These are phyloP conservation scores for Penicillium sp. DNA, from an alignment of 2,329 filamentous ascomycete species.

Conservation along the genomic window DNA sequence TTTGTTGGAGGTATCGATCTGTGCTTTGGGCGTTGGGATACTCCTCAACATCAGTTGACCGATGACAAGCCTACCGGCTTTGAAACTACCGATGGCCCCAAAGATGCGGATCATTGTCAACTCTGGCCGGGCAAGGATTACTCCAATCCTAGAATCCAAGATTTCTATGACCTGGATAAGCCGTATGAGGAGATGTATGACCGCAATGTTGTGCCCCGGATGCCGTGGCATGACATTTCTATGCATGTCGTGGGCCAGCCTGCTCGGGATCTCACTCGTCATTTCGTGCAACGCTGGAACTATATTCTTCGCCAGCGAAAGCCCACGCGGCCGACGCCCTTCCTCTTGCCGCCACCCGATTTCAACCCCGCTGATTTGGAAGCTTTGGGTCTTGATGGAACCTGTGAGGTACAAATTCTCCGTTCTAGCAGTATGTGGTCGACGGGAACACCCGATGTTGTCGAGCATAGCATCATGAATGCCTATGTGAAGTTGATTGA, in stretches of 20 bases:
- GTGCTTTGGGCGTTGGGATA: constrained; percentile 97
- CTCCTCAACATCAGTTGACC: constrained; percentile 82
- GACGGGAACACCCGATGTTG: constrained; percentile 75
- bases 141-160: constrained; percentile 90
- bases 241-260: constrained; percentile 99
- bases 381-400: constrained; percentile 82
- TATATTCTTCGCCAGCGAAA: constrained; percentile 91
- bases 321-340: constrained; percentile 88
- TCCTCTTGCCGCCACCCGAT: constrained; percentile 89
- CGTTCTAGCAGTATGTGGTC: constrained; percentile 92
- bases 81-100: constrained; percentile 71
- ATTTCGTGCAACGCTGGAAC: constrained; percentile 98
- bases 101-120: constrained; percentile 89
- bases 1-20: constrained; percentile 95
- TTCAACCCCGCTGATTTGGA: constrained; percentile 84
- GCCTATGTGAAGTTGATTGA: constrained; percentile 94
- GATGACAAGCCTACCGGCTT: constrained; percentile 97
- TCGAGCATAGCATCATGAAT: constrained; percentile 92
- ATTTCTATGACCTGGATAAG: constrained; percentile 89
- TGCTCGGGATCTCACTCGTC: constrained; percentile 86
- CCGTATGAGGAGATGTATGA: constrained; percentile 99
- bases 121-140: constrained; percentile 98
- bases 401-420: constrained; percentile 93
- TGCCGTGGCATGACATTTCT: constrained; percentile 98
- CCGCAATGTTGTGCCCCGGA: constrained; percentile 79